Evolutionary conservation across 768 basidiomycete genomes (phyloP), one percentile per base, ranked within the genome.

Genomic region (Lepiota venenata): DNA sequence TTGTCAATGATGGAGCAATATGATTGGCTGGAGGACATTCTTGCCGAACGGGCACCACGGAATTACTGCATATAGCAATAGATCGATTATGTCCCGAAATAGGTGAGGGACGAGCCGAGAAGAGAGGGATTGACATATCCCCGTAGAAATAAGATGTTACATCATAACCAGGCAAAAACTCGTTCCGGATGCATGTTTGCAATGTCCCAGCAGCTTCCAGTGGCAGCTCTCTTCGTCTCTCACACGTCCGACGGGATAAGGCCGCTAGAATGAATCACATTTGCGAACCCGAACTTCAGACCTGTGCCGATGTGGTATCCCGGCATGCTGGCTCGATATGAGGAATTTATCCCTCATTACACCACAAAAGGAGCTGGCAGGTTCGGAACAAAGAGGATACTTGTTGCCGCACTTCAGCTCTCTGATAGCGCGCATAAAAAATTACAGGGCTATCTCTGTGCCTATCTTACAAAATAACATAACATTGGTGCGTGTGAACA

Each of bases 61-160:
- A 20, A 54, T 27, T 45, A 37, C 51, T 25, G n/a, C 16, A 52
- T 45, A 36, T 52, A 39, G 51, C 3, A 32, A 32, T 7, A 11
- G 32, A 32, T 32, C 32, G 43, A 15, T 35, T 11, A 15, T 1
- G 44, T 38, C 20, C 14, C 7, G 41, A 21, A 37, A 43, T 8
- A 16, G 3, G 7, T 14, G 20, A 41, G 32, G 52, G 27, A 46
- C n/a, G 12, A 8, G 14, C 46, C 35, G 46, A 35, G 37, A 22
- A 47, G 37, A 54, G 36, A 25, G 44, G 52, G 45, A 54, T 54
- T 54, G 45, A 54, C 52, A 47, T 54, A 54, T 54, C 52, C 52
- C 44, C 52, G 45, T 43, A 43, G 27, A 32, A 12, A 15, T 10
- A 3, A n/a, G 32, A 32, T 32, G 22, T 54, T 54, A 54, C 52